Evolutionary conservation across 2,329 filamentous ascomycete species (phyloP).

Genomic region (Aspergillus puulaauensis): DNA sequence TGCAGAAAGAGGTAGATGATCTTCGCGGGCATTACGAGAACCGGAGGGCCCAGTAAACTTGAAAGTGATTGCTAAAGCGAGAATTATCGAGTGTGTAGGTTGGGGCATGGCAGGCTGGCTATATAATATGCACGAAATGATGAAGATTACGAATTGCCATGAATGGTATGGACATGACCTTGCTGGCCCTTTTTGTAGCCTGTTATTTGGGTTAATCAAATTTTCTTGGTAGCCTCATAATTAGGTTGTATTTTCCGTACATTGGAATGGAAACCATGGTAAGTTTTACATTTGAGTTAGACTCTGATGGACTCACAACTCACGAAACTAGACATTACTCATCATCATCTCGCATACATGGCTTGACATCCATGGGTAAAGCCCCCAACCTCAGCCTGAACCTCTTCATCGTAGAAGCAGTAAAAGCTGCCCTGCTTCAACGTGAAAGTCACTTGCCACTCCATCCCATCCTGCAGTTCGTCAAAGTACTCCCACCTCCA

Average conservation of each 20-base stretch:
- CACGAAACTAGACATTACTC: neutral
- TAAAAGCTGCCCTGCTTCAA: no score
- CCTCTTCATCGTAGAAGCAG: neutral
- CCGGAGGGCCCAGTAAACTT: conserved; percentile 28
- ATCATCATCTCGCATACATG: neutral
- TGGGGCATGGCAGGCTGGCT: neutral
- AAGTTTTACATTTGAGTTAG: neutral
- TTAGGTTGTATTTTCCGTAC: neutral
- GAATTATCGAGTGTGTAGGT: neutral
- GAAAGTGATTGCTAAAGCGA: neutral
- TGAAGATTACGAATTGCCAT: conserved; percentile 3
- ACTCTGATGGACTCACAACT: no score
- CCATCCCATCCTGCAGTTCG: neutral
- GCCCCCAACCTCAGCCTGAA: neutral
- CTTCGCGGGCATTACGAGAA: conserved; percentile 41
- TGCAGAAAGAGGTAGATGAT: conserved; percentile 75
- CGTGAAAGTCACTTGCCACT: neutral
- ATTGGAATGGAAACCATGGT: neutral
- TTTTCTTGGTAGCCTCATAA: neutral
- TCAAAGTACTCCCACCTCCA: neutral
- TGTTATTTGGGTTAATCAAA: neutral
- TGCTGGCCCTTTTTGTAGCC: neutral
- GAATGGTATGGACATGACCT: neutral
- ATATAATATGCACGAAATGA: conserved; percentile 9
- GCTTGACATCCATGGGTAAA: neutral